Evolutionary conservation across 805 yeast species (phyloP).

Genomic region (Candida germanica): DNA sequence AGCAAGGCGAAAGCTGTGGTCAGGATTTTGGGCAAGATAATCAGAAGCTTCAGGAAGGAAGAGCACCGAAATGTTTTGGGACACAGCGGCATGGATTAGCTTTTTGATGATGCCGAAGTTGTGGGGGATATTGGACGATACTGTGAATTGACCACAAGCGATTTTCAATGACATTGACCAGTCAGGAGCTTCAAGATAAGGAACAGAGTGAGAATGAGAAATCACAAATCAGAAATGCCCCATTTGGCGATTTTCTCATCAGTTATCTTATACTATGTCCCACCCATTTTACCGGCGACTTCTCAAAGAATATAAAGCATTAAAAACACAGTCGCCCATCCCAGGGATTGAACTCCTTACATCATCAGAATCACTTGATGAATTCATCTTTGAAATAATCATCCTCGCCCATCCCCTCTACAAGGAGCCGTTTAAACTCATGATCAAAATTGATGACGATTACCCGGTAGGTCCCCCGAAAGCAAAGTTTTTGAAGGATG

Average conservation of each 20-base stretch:
- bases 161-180: no score
- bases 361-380: slow-evolving; percentile 17
- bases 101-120: slow-evolving; percentile 60
- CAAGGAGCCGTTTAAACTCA: slow-evolving; percentile 32
- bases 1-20: slow-evolving; percentile 63
- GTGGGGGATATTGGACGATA: slow-evolving; percentile 56
- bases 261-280: no score
- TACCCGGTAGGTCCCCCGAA: slow-evolving; percentile 63
- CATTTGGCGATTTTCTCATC: no score
- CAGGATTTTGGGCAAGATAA: slow-evolving; percentile 69
- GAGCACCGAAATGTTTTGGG: slow-evolving; percentile 58
- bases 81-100: slow-evolving; percentile 63
- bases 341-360: slow-evolving; percentile 24
- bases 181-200: no score
- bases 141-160: slow-evolving; percentile 68
- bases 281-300: slow-evolving; percentile 30
- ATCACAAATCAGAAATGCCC: no score
- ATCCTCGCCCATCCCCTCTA: slow-evolving; percentile 12
- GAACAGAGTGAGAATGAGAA: no score
- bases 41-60: slow-evolving; percentile 95
- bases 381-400: slow-evolving; percentile 22
- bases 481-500: slow-evolving; percentile 40
- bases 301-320: slow-evolving; percentile 25
- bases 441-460: slow-evolving; percentile 38
- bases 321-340: slow-evolving; percentile 7